Evolutionary conservation across 139 green algal genomes (phyloP).

Genomic region (Chlorella sp.): DNA sequence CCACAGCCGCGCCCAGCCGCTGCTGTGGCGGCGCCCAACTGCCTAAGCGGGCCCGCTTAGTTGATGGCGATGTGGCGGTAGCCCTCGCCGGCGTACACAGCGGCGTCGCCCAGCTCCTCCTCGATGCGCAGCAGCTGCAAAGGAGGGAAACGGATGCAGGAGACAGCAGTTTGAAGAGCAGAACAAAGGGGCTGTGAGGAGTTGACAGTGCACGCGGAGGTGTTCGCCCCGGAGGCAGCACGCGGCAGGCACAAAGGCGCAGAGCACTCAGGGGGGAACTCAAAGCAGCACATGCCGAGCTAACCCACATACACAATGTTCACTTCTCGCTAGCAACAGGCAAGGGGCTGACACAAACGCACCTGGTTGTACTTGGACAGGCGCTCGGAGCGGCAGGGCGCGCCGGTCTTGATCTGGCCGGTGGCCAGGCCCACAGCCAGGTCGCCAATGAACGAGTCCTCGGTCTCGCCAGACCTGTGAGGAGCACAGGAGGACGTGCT

Average conservation of each 20-base stretch:
- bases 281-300: no score
- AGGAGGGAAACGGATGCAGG: no score
- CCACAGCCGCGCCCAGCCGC: no score
- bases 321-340: no score
- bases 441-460: constrained; percentile 99
- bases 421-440: constrained; percentile 95
- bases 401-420: constrained; percentile 99
- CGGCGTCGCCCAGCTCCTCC: constrained; percentile 86
- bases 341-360: no score
- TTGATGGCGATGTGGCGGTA: constrained; percentile 72
- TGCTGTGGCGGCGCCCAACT: background rate
- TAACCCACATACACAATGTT: no score
- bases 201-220: no score
- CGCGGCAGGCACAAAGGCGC: no score
- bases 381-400: constrained; percentile 95
- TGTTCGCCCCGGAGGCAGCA: no score
- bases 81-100: constrained; percentile 50
- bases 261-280: no score
- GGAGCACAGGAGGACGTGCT: no score
- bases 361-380: constrained; percentile 99
- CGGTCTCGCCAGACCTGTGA: constrained; percentile 89
- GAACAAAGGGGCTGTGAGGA: no score
- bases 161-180: background rate
- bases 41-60: background rate
- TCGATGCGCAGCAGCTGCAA: constrained; percentile 94